These are phyloP conservation scores for Lentinula sp. DNA, from an alignment of 768 basidiomycete species.

Conservation along the genomic window DNA sequence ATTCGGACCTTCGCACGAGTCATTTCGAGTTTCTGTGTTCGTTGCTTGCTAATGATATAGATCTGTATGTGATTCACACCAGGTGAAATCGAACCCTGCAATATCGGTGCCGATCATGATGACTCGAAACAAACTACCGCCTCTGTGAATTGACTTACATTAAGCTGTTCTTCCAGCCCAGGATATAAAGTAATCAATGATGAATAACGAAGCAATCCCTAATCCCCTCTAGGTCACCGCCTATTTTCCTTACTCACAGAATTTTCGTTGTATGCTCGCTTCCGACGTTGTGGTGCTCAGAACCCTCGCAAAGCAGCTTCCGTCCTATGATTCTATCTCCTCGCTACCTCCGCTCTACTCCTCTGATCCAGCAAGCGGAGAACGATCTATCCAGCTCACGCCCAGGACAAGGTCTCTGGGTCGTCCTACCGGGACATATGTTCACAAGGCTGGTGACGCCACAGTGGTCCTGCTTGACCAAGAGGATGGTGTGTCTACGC, in stretches of 20 bases:
- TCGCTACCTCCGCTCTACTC: slow-evolving; percentile 55
- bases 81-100: not conserved
- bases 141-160: not conserved
- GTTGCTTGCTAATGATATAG: not conserved
- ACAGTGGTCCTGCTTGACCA: slow-evolving; percentile 43
- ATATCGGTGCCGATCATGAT: not conserved
- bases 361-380: slow-evolving; percentile 42
- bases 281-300: slow-evolving; percentile 2
- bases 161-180: no score
- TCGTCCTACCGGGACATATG: slow-evolving; percentile 34
- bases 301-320: slow-evolving; percentile 23
- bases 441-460: slow-evolving; percentile 29
- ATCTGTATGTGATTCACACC: not conserved
- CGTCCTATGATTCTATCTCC: slow-evolving; percentile 46
- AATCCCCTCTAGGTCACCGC: not conserved
- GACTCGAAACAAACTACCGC: not conserved
- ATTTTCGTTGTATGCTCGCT: slow-evolving; percentile 4
- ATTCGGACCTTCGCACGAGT: not conserved
- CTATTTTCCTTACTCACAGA: not conserved
- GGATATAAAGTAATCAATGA: not conserved
- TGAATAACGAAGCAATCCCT: not conserved
- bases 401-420: slow-evolving; percentile 19
- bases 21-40: not conserved
- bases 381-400: slow-evolving; percentile 47
- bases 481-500: slow-evolving; percentile 28